phyloP scores from a whole-genome alignment of 2,329 filamentous ascomycete species.

The Pseudogymnoascus sp. region DNA sequence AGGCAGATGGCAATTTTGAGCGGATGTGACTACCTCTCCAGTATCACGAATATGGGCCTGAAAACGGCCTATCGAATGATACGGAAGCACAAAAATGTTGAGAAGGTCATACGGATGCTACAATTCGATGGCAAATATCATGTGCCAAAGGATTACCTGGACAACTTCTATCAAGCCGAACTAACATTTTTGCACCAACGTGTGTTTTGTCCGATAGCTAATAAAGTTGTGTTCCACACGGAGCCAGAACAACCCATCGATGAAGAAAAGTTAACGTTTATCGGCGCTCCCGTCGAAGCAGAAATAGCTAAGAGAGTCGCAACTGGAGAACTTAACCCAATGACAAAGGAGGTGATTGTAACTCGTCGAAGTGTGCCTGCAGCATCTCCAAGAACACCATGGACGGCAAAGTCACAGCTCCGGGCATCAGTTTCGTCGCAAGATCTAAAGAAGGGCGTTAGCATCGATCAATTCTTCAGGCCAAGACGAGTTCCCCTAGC shows the following conservation, averaged over 20 bases:
- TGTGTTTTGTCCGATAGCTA: conserved; percentile 74
- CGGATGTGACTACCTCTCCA: conserved; percentile 90
- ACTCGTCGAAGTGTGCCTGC: conserved; percentile 24
- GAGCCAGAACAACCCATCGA: conserved; percentile 56
- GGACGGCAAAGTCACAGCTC: conserved; percentile 15
- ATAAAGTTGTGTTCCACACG: conserved; percentile 69
- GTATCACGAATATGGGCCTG: conserved; percentile 76
- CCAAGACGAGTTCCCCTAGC: conserved; percentile 55
- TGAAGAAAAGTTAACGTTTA: conserved; percentile 67
- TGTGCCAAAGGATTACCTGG: conserved; percentile 74
- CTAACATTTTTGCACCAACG: conserved; percentile 90
- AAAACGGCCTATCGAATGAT: conserved; percentile 91
- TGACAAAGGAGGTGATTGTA: conserved; percentile 61
- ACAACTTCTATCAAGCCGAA: conserved; percentile 78
- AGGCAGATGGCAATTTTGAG: conserved; percentile 93
- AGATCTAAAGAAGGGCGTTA: conserved; percentile 51
- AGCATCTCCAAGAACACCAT: conserved; percentile 15
- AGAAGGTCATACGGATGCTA: conserved; percentile 72
- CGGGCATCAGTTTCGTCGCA: conserved; percentile 29
- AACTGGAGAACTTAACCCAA: conserved; percentile 76
- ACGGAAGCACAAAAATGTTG: conserved; percentile 81
- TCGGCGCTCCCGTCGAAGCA: conserved; percentile 66
- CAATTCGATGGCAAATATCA: conserved; percentile 83
- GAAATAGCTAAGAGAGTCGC: conserved; percentile 69
- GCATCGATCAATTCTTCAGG: conserved; percentile 60